These are phyloP conservation scores for Ascocoryne sarcoides DNA, from an alignment of 2,329 filamentous ascomycete genomes.

Conservation along the genomic window DNA sequence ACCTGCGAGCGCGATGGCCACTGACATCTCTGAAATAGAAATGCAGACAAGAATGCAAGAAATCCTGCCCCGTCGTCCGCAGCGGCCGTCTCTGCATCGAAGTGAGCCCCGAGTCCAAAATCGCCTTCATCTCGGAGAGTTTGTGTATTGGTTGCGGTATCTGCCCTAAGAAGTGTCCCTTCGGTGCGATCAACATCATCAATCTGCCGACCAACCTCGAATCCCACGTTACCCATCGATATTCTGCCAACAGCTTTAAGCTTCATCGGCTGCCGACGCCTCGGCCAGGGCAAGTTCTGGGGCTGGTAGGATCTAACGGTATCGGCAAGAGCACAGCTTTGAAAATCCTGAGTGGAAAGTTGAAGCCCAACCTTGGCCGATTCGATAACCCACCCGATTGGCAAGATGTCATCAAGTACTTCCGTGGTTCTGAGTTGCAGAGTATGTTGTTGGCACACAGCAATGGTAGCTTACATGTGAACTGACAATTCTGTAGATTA, in stretches of 20 bases:
- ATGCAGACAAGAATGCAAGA: conserved; percentile 99
- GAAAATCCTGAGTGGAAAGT: conserved; percentile 96
- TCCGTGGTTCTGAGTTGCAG: conserved; percentile 93
- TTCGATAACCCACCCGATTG: conserved; percentile 97
- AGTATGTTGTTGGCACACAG: conserved; percentile 66
- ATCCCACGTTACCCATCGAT: conserved; percentile 94
- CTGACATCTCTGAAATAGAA: conserved; percentile 48
- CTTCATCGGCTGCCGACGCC: conserved; percentile 94
- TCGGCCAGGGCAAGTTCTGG: conserved; percentile 87
- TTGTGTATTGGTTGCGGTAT: conserved; percentile 99
- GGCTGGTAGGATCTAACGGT: conserved; percentile 98
- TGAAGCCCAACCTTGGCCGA: conserved; percentile 94
- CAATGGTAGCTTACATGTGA: background rate
- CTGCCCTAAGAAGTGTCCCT: conserved; percentile 98
- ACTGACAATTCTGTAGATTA: conserved; percentile 56
- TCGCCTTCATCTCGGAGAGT: conserved; percentile 95
- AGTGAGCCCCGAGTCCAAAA: conserved; percentile 77
- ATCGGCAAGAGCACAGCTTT: conserved; percentile 99
- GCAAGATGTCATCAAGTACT: conserved; percentile 98
- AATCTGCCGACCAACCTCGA: conserved; percentile 99
- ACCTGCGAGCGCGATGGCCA: background rate
- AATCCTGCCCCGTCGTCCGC: conserved; percentile 93
- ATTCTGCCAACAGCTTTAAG: conserved; percentile 99
- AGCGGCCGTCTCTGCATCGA: conserved; percentile 98
- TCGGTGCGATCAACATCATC: conserved; percentile 99